Evolutionary conservation across 306 rosid species (phyloP), one percentile per base, ranked within the genome.

Genomic region (Dicorynia guianensis): DNA sequence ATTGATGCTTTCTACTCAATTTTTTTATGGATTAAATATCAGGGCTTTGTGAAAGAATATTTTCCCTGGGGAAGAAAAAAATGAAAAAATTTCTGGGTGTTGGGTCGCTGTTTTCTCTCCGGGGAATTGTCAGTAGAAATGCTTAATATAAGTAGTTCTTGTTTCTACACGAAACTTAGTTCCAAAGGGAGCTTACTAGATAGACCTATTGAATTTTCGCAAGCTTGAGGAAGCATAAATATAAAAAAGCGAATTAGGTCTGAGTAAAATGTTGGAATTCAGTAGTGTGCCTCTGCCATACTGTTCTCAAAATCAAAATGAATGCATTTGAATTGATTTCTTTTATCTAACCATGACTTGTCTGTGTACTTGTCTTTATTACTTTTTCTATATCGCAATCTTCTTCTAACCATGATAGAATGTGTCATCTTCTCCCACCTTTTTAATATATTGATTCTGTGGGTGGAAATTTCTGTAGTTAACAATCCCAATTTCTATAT

Each of bases 401-500:
- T 36, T 38, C 17, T 19, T 35, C 17, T 8, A 19, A 42, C 63
- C 6, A 19, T 17, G 2, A 44, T 50, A n/a, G 35, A 43, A 68
- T 48, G 48, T 11, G 36, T 38, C 74, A 6, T 50, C 36, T 52
- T 12, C 19, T 34, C 49, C 85, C 30, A 25, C 1, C 30, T 25
- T 25, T 25, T 25, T 67, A 56, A 52, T 25, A 49, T 14, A 5
- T 11, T 25, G 48, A 0, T 72, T 65, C 11, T 18, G 20, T 30
- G 7, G 67, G 36, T 71, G 35, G 65, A 70, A 25, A 71, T 35
- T 75, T 59, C 52, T 57, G 89, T 82, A 90, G 97, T 81, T 88
- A 19, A 47, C 64, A 3, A 81, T 96, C 65, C 99, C 98, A 15
- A 84, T 96, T 74, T 82, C 99, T 0, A 89, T 96, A 87, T 96